These are phyloP conservation scores for Nannizzia gypsea DNA, from an alignment of 2,329 filamentous ascomycete species.

Conservation along the genomic window DNA sequence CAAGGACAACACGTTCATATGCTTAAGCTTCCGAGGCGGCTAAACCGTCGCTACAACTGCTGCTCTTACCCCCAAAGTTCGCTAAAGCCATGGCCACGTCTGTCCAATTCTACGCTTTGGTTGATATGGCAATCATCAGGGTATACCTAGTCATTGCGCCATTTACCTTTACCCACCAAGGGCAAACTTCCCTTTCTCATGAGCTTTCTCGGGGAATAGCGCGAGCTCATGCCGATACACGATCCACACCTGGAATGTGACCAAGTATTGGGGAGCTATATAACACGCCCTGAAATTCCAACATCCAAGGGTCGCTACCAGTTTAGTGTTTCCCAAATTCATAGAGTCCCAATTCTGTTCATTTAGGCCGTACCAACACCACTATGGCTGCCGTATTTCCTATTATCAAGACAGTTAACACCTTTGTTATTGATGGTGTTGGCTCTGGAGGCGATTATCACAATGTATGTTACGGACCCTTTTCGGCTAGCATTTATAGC, in stretches of 20 bases:
- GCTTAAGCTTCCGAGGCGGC: neutral
- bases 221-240: neutral
- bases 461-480: constrained; percentile 56
- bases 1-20: neutral
- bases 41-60: neutral
- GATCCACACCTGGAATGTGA: neutral
- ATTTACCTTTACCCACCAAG: neutral
- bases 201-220: neutral
- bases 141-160: neutral
- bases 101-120: neutral
- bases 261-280: neutral
- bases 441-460: constrained; percentile 55
- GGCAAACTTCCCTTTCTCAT: neutral
- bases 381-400: constrained; percentile 23
- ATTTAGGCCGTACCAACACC: neutral
- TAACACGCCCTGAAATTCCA: neutral
- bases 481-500: neutral
- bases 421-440: constrained; percentile 37
- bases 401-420: constrained; percentile 35
- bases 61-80: neutral
- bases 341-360: neutral
- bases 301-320: no score
- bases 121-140: neutral
- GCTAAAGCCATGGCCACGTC: neutral
- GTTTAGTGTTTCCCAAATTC: neutral